phyloP scores from a whole-genome alignment of 805 yeast species.

The Starmerella bacillaris region DNA sequence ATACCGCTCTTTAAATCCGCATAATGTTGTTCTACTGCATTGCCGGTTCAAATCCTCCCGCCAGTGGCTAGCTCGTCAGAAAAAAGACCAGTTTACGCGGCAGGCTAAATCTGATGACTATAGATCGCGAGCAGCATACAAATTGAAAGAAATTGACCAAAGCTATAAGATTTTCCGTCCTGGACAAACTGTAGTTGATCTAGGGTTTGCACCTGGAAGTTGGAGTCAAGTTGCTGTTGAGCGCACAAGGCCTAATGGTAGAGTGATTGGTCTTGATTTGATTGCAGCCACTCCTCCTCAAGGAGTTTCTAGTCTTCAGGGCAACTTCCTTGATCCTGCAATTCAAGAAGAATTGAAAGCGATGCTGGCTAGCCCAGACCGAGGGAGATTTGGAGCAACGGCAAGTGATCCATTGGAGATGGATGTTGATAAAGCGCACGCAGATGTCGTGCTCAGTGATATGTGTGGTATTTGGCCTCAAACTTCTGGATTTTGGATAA shows the following conservation, averaged over 20 bases:
- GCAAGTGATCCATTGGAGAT: neutral
- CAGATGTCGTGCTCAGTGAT: conserved; percentile 60
- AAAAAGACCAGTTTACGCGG: conserved; percentile 42
- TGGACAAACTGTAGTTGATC: conserved; percentile 52
- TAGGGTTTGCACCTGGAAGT: conserved; percentile 85
- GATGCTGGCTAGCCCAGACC: conserved; percentile 16
- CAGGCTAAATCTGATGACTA: conserved; percentile 47
- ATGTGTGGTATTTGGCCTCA: conserved; percentile 53
- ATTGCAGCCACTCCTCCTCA: conserved; percentile 60
- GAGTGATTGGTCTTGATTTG: conserved; percentile 66
- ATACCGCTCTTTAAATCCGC: too few species aligned
- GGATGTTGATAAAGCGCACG: conserved; percentile 14
- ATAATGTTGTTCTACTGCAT: too few species aligned
- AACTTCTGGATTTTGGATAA: conserved; percentile 33
- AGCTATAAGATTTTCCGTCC: conserved; percentile 41
- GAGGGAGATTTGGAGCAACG: conserved; percentile 15
- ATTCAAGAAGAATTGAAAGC: conserved; percentile 23
- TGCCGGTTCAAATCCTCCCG: conserved; percentile 35
- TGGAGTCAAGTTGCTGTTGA: conserved; percentile 76
- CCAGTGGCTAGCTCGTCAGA: conserved; percentile 61
- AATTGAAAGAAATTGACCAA: conserved; percentile 55
- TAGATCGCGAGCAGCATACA: conserved; percentile 81
- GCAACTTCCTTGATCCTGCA: conserved; percentile 49
- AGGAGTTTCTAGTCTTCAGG: conserved; percentile 71
- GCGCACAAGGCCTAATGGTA: conserved; percentile 32